A percentile compares a stretch with the other conserved stretches of the same genome.
Evolutionary conservation across 2,329 filamentous ascomycete genomes (phyloP).

Genomic region (Xylaria sp.): DNA sequence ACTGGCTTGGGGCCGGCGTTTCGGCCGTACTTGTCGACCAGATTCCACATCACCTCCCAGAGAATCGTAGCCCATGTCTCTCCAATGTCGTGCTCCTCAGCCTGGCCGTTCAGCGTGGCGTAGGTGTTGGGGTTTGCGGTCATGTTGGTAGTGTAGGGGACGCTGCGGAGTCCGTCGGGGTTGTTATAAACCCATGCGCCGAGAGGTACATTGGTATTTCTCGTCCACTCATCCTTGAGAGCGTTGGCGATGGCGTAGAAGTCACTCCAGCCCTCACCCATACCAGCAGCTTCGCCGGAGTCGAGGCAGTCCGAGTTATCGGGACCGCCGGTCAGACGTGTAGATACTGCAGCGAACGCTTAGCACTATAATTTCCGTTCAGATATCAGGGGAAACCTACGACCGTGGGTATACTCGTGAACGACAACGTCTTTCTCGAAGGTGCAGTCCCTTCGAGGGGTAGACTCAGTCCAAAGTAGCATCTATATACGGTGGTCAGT

Average conservation of each 20-base stretch:
- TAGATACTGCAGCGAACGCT: slow-evolving; percentile 55
- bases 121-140: slow-evolving; percentile 59
- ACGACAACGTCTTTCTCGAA: slow-evolving; percentile 72
- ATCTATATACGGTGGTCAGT: slow-evolving; percentile 52
- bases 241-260: slow-evolving; percentile 61
- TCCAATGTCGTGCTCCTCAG: slow-evolving; percentile 57
- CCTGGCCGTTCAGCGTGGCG: slow-evolving; percentile 51
- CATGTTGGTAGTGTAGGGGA: slow-evolving; percentile 59
- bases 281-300: slow-evolving; percentile 56
- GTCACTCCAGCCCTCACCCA: slow-evolving; percentile 64
- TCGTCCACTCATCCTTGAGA: slow-evolving; percentile 57
- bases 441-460: slow-evolving; percentile 61
- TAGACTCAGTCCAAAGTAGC: slow-evolving; percentile 64
- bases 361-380: background rate
- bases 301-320: slow-evolving; percentile 61
- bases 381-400: slow-evolving; percentile 44
- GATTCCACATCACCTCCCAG: slow-evolving; percentile 64
- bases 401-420: slow-evolving; percentile 67
- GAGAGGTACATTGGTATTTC: slow-evolving; percentile 57
- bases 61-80: slow-evolving; percentile 62
- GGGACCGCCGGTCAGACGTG: slow-evolving; percentile 68
- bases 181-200: slow-evolving; percentile 58
- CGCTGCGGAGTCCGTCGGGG: slow-evolving; percentile 55
- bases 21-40: slow-evolving; percentile 62
- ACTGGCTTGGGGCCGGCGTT: slow-evolving; percentile 53